Conservation (phyloP, 106 monocot species). For the Dioscorea alata region DNA sequence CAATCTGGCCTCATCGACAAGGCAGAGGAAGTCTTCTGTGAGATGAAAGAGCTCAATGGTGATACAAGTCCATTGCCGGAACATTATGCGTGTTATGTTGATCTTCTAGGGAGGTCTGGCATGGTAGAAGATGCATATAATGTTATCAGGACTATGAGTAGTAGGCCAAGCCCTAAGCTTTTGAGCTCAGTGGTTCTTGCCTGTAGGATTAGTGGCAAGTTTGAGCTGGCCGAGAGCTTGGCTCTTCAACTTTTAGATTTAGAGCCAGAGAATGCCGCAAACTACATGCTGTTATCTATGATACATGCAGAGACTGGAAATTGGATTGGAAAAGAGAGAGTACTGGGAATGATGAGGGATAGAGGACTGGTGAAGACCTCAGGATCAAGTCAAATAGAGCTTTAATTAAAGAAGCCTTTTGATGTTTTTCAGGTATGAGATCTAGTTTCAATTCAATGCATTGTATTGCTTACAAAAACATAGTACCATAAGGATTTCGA, state of each 20-base stretch:
- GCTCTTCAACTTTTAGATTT: slow-evolving; percentile 19
- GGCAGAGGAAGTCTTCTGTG: slow-evolving; percentile 19
- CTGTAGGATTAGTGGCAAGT: slow-evolving; percentile 23
- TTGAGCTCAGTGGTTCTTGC: slow-evolving; percentile 28
- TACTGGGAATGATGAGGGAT: slow-evolving; percentile 19
- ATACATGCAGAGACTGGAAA: slow-evolving; percentile 25
- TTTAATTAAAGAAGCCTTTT: no score
- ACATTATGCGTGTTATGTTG: slow-evolving; percentile 41
- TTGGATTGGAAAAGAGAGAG: slow-evolving; percentile 21
- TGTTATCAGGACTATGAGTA: slow-evolving; percentile 19
- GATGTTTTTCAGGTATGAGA: no score
- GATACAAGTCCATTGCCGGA: background rate
- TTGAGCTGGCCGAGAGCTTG: slow-evolving; percentile 23
- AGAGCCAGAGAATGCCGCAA: slow-evolving; percentile 36
- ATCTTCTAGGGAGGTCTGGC: slow-evolving; percentile 28
- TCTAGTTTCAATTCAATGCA: no score
- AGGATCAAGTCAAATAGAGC: slow-evolving; percentile 17
- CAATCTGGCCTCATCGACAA: slow-evolving; percentile 35
- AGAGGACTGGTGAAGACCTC: slow-evolving; percentile 12
- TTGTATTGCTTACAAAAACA: no score
- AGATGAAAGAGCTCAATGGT: background rate
- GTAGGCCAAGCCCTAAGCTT: slow-evolving; percentile 18
- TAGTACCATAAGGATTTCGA: no score
- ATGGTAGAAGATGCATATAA: slow-evolving; percentile 31
- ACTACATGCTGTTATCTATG: slow-evolving; percentile 24